Evolutionary conservation across 2,329 filamentous ascomycete genomes (phyloP), one percentile per base, ranked within the genome.

Genomic region (Fusarium sp.): DNA sequence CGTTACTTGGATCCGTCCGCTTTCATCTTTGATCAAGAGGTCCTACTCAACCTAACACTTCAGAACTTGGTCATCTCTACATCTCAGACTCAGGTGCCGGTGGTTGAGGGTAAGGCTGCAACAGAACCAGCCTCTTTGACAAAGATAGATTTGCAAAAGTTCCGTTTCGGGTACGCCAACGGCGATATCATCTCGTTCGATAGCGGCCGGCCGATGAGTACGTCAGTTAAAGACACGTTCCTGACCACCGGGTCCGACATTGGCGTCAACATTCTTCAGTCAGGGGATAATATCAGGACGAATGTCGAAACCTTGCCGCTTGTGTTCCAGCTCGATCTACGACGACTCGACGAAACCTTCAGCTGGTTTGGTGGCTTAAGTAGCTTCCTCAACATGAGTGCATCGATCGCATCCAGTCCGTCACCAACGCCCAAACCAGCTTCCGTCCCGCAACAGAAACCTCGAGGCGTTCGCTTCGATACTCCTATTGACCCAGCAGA

Each of bases 361-460:
- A 91, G 91, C 66, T 95, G 94, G 88, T 95, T 98, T 82, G 97
- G 97, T 39, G 97, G 97, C 0, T 86, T 99, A 50, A 98, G 95
- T 81, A 95, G 95, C 74, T 93, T 99, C 62, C 85, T 99, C 50
- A 97, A 97, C 77, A 90, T 98, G 81, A 94, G 95, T 72, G 93
- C 90, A 68, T 98, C 96, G 0, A 93, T 97, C 72, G 91, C 92
- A 13, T 95, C 94, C 1, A 93, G 90, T 69, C 88, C 90, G n/a
- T 90, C 92, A 1, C 84, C 85, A 16, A 82, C 81, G 4, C 81
- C 81, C 2, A 81, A 84, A 37, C 82, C 83, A 50, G 77, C 77
- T 9, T 80, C 83, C 5, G 77, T 79, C 11, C 84, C 83, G 56
- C 85, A 83, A 60, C 81, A 80, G 37, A 91, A 88, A 68, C 77